Evolutionary conservation across 768 basidiomycete genomes (phyloP).

Genomic region (Sutorius australiensis): DNA sequence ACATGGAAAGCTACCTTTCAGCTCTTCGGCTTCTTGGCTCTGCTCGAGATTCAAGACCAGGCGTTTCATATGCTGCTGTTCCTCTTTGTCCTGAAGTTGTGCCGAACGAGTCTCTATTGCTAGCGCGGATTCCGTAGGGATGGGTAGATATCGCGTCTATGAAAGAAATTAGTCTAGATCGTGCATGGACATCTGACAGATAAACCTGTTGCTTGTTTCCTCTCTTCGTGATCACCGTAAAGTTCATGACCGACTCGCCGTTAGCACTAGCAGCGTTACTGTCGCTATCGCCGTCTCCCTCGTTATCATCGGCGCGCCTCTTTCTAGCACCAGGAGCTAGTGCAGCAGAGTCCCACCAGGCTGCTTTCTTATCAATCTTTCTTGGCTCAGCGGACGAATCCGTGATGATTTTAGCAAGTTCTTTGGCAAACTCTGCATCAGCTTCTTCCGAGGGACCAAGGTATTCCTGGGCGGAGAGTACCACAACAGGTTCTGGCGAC

Average conservation of each 20-base stretch:
- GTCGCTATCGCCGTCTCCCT: slow-evolving; percentile 45
- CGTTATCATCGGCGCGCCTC: slow-evolving; percentile 59
- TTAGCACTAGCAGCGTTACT: slow-evolving; percentile 30
- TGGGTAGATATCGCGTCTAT: slow-evolving; percentile 81
- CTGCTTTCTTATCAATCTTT: slow-evolving; percentile 86
- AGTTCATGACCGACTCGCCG: slow-evolving; percentile 65
- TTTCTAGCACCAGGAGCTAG: slow-evolving; percentile 62
- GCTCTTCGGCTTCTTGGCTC: slow-evolving; percentile 79
- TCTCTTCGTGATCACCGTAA: slow-evolving; percentile 87
- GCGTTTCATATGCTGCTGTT: slow-evolving; percentile 96
- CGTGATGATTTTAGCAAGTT: slow-evolving; percentile 91
- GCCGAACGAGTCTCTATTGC: slow-evolving; percentile 89
- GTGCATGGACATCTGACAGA: not conserved
- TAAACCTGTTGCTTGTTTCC: slow-evolving; percentile 88
- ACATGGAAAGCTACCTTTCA: slow-evolving; percentile 51
- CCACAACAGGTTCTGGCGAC: slow-evolving; percentile 78
- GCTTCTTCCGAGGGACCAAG: slow-evolving; percentile 85
- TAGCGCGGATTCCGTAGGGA: slow-evolving; percentile 83
- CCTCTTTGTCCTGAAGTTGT: slow-evolving; percentile 90
- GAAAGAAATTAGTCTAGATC: slow-evolving; percentile 9
- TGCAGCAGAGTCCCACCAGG: slow-evolving; percentile 87
- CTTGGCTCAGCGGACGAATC: slow-evolving; percentile 80
- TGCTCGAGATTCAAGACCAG: slow-evolving; percentile 90
- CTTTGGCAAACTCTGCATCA: slow-evolving; percentile 91
- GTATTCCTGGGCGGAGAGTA: slow-evolving; percentile 67